Conservation (phyloP, 2,329 filamentous ascomycete genomes). For the Fusarium heterosporum region DNA sequence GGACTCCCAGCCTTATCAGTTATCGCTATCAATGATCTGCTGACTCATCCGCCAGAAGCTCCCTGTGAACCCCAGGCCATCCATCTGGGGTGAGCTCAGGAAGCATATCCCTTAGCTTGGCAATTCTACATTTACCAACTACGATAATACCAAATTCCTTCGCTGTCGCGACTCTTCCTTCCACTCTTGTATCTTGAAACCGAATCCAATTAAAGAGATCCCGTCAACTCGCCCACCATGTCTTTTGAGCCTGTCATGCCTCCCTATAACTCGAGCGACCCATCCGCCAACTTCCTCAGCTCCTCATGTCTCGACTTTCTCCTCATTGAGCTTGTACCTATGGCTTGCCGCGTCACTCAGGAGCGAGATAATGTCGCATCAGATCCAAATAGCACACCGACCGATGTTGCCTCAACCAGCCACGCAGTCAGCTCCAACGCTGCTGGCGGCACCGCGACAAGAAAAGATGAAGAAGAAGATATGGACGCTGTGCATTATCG, state of each 20-base stretch:
- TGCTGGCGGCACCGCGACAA: slow-evolving; percentile 42
- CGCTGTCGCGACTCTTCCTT: background rate
- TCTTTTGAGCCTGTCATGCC: slow-evolving; percentile 78
- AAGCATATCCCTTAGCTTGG: slow-evolving; percentile 20
- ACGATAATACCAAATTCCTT: background rate
- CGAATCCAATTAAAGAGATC: background rate
- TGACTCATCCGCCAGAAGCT: slow-evolving; percentile 23
- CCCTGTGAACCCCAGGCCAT: background rate
- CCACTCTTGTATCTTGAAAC: background rate
- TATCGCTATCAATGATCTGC: slow-evolving; percentile 15
- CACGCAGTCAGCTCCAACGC: slow-evolving; percentile 44
- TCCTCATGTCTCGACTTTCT: slow-evolving; percentile 92
- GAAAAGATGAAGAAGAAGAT: slow-evolving; percentile 79
- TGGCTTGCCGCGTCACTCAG: slow-evolving; percentile 86
- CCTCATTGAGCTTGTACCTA: slow-evolving; percentile 94
- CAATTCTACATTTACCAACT: background rate
- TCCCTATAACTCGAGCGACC: slow-evolving; percentile 78
- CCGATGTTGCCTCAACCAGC: slow-evolving; percentile 40
- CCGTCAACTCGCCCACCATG: slow-evolving; percentile 60
- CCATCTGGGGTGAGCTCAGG: slow-evolving; percentile 14
- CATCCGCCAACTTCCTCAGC: slow-evolving; percentile 79
- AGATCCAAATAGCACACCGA: slow-evolving; percentile 36
- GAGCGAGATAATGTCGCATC: slow-evolving; percentile 70
- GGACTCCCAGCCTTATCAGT: slow-evolving; percentile 4
- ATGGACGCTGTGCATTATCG: slow-evolving; percentile 87